Evolutionary conservation across 176 grass and related monocot genomes (phyloP).

Genomic region (Paspalum vaginatum): DNA sequence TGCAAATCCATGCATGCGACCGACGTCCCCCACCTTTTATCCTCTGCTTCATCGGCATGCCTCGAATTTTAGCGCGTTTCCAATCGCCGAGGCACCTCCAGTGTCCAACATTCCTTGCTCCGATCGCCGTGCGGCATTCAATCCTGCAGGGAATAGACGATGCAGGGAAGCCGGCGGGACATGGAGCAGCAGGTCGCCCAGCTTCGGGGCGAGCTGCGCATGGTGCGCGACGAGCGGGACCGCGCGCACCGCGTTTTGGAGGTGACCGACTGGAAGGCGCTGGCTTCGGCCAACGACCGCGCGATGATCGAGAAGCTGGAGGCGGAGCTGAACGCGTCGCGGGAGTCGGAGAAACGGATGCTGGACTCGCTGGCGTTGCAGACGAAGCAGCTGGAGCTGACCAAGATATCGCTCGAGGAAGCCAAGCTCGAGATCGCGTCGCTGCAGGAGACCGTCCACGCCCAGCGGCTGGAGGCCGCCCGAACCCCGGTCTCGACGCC

Average conservation of each 20-base stretch:
- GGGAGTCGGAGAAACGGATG: slow-evolving; percentile 79
- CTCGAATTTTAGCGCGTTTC: slow-evolving; percentile 43
- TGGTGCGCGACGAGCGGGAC: slow-evolving; percentile 58
- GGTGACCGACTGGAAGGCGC: slow-evolving; percentile 62
- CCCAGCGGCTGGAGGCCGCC: slow-evolving; percentile 33
- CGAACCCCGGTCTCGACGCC: slow-evolving; percentile 17
- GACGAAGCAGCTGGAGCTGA: slow-evolving; percentile 91
- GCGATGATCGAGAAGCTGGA: slow-evolving; percentile 53
- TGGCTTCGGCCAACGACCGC: slow-evolving; percentile 43
- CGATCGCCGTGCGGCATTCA: background rate
- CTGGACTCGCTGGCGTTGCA: slow-evolving; percentile 71
- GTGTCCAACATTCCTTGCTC: slow-evolving; percentile 12
- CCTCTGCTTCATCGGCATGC: slow-evolving; percentile 19
- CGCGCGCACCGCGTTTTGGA: slow-evolving; percentile 63
- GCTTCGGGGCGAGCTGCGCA: slow-evolving; percentile 70
- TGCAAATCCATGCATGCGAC: background rate
- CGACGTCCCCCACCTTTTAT: slow-evolving; percentile 26
- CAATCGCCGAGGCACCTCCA: slow-evolving; percentile 27
- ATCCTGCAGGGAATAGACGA: slow-evolving; percentile 17
- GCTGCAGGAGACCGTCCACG: slow-evolving; percentile 24
- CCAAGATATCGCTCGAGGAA: slow-evolving; percentile 84
- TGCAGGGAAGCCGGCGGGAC: slow-evolving; percentile 41
- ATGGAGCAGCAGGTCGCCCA: slow-evolving; percentile 60
- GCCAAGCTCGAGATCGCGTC: slow-evolving; percentile 56
- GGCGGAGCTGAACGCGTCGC: slow-evolving; percentile 50